Evolutionary conservation across 495 filamentous ascomycete genomes (phyloP), one percentile per base, ranked within the genome.

Genomic region (Aspergillus cavernicola): DNA sequence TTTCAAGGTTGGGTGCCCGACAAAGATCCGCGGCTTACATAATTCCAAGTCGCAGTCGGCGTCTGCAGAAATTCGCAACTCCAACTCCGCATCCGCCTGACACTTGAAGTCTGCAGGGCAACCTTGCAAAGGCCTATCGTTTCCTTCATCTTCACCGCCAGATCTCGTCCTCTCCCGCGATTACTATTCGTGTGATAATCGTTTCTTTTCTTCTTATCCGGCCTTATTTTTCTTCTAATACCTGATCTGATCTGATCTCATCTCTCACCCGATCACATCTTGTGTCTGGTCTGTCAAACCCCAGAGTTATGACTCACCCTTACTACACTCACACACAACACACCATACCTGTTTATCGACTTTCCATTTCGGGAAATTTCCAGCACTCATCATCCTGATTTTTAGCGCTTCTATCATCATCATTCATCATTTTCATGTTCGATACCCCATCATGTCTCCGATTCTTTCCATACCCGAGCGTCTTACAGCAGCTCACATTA

Each of bases 361-460:
- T 51, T 45, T 37, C 19, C 43, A 16, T 43, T 31, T 49, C 23
- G 7, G 13, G 13, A 38, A 18, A 6, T 45, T 45, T 42, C 11
- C 45, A 48, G 36, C 20, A 28, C 45, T 53, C 16, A 13, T 38
- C 7, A n/a, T 35, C 4, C 18, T 51, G 33, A n/a, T 51, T 51
- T 32, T 32, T 26, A 43, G 41, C 46, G 38, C 16, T 44, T 44
- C 33, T 44, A 12, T 24, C 20, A 4, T 18, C 10, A n/a, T 26
- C 1, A 4, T 24, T 33, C 32, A 29, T 24, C 18, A 7, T 33
- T 26, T 19, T 56, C 50, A 51, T 55, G 46, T 60, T 53, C 42
- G 61, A 63, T 63, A 63, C 61, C 61, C 61, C 20, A 49, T 63
- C 61, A 24, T 63, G 57, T 63, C 36, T 19, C 9, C 51, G 32